Conservation (phyloP, 2,329 filamentous ascomycete genomes). For the Sporothrix sp. region DNA sequence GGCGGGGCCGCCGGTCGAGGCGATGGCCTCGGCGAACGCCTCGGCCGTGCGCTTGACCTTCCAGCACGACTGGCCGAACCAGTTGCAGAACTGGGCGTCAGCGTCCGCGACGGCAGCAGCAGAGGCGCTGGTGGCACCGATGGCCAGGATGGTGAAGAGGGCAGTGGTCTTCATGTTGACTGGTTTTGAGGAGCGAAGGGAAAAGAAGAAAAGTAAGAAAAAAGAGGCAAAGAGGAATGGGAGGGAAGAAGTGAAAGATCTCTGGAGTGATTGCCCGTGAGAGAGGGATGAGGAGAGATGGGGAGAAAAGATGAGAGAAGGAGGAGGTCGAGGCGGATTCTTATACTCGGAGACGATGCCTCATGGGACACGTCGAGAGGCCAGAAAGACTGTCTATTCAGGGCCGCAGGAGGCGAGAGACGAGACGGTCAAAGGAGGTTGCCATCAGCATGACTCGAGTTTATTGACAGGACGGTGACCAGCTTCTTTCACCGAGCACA, state of each 20-base stretch:
- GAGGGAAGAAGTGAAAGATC: neutral
- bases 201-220: neutral
- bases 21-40: slow-evolving; percentile 9
- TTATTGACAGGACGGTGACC: neutral
- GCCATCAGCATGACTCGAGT: neutral
- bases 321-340: neutral
- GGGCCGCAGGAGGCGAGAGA: neutral
- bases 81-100: slow-evolving; percentile 25
- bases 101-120: slow-evolving; percentile 16
- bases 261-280: neutral
- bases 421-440: neutral
- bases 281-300: neutral
- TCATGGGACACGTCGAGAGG: neutral
- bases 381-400: slow-evolving; percentile 2
- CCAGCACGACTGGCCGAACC: slow-evolving; percentile 33
- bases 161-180: slow-evolving; percentile 16
- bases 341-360: neutral
- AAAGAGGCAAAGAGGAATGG: neutral
- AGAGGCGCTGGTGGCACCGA: slow-evolving; percentile 14
- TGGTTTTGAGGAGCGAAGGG: neutral
- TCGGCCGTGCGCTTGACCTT: slow-evolving; percentile 29
- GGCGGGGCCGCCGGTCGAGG: neutral
- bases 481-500: neutral
- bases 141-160: slow-evolving; percentile 16
- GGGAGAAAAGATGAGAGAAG: neutral